phyloP scores from a whole-genome alignment of 768 basidiomycete genomes.

The Serendipita sp. region DNA sequence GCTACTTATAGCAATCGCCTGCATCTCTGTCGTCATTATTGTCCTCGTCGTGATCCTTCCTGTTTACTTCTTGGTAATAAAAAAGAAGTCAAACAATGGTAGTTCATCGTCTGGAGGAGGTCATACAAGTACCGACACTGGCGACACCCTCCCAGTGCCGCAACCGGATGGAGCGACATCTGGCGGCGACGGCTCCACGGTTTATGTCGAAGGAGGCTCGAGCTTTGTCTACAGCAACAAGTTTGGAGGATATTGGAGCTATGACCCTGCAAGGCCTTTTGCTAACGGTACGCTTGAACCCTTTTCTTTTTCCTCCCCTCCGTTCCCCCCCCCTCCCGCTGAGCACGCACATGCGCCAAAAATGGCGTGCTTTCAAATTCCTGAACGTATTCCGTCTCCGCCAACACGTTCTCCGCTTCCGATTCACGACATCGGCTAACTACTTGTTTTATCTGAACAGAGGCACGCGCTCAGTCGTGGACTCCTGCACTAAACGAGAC shows the following conservation, averaged over 20 bases:
- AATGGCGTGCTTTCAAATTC: too few species aligned
- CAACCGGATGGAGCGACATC: constrained; percentile 20
- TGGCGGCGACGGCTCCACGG: constrained; percentile 63
- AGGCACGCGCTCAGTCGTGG: constrained; percentile 67
- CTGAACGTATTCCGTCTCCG: too few species aligned
- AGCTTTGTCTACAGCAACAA: constrained; percentile 68
- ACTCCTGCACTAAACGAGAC: constrained; percentile 69
- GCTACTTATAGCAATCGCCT: background rate
- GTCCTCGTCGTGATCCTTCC: constrained; percentile 28
- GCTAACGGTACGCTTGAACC: constrained; percentile 33
- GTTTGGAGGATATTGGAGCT: constrained; percentile 83
- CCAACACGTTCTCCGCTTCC: background rate
- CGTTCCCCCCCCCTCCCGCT: background rate
- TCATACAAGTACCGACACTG: background rate
- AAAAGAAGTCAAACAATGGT: constrained; percentile 7
- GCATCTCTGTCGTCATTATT: constrained; percentile 19
- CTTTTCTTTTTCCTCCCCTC: background rate
- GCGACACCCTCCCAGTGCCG: background rate
- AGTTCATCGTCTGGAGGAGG: constrained; percentile 5
- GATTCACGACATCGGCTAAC: background rate
- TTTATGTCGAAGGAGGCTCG: constrained; percentile 68
- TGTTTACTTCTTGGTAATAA: constrained; percentile 20
- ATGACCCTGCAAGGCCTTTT: constrained; percentile 68
- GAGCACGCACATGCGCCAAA: background rate
- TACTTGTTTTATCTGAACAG: background rate